Evolutionary conservation across 164 flowering plant genomes (phyloP).

Genomic region (Liriodendron chinense): DNA sequence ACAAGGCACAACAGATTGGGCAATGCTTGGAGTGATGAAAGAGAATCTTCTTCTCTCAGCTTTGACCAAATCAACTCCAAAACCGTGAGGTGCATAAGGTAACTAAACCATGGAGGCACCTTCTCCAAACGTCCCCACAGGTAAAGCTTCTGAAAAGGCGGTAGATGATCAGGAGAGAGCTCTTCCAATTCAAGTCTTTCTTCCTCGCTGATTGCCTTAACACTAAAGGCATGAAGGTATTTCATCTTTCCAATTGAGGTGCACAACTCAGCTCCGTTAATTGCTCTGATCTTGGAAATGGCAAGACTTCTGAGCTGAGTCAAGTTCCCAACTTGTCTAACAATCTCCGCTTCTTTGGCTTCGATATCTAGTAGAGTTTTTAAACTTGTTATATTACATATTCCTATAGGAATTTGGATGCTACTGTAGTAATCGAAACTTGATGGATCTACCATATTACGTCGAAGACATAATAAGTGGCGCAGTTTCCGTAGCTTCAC

Average conservation of each 20-base stretch:
- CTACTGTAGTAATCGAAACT: background rate
- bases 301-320: slow-evolving; percentile 34
- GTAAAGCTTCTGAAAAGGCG: background rate
- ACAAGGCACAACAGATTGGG: slow-evolving; percentile 11
- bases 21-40: background rate
- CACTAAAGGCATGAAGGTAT: background rate
- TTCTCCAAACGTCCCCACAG: slow-evolving; percentile 1
- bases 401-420: slow-evolving; percentile 21
- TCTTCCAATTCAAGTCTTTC: slow-evolving; percentile 15
- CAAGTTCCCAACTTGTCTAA: slow-evolving; percentile 26
- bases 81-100: background rate
- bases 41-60: background rate
- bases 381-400: slow-evolving; percentile 20
- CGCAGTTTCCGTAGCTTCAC: background rate
- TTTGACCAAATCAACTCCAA: background rate
- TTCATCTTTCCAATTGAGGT: slow-evolving; percentile 31
- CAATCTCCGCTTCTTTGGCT: slow-evolving; percentile 19
- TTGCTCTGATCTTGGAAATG: slow-evolving; percentile 19
- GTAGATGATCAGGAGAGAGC: slow-evolving; percentile 14
- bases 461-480: background rate
- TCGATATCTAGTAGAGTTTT: slow-evolving; percentile 32
- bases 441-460: background rate
- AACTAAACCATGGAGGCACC: slow-evolving; percentile 7
- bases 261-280: slow-evolving; percentile 24
- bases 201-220: background rate